Conservation (phyloP, 148 eudicot species). For the Rhododendron kiyosumense region DNA sequence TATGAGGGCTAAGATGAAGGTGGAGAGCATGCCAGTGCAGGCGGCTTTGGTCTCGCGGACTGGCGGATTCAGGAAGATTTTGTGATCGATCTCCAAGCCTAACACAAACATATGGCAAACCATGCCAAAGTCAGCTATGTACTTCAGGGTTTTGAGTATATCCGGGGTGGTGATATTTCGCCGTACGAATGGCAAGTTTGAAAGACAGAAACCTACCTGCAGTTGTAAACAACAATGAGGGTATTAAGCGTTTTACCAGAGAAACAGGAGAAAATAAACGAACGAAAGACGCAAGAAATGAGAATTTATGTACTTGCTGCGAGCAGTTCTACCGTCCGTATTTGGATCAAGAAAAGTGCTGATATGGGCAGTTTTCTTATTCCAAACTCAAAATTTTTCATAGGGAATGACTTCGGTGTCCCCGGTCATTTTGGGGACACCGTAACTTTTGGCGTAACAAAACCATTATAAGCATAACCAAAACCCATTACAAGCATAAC, state of each 20-base stretch:
- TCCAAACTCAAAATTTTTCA: too few relatives aligned
- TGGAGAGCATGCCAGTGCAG: constrained; percentile 49
- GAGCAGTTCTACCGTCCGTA: not conserved
- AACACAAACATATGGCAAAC: constrained; percentile 71
- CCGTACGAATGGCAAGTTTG: constrained; percentile 36
- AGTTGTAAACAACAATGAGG: not conserved
- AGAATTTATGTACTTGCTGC: not conserved
- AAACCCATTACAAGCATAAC: too few relatives aligned
- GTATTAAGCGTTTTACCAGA: not conserved
- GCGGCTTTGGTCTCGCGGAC: constrained; percentile 62
- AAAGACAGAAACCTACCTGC: constrained; percentile 73
- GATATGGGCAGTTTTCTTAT: not conserved
- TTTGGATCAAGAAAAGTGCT: not conserved
- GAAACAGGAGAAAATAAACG: not conserved
- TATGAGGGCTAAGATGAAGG: constrained; percentile 42
- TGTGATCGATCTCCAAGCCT: constrained; percentile 77
- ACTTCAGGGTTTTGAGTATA: constrained; percentile 34
- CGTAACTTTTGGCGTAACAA: too few relatives aligned
- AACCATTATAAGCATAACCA: too few relatives aligned
- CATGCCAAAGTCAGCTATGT: constrained; percentile 77
- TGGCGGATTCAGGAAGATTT: constrained; percentile 40
- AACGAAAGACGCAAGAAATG: not conserved
- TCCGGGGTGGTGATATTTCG: not conserved
- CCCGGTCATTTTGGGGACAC: too few relatives aligned
- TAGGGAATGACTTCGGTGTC: too few relatives aligned